These are phyloP conservation scores for Botrytis byssoidea DNA, from an alignment of 2,329 filamentous ascomycete species.

Conservation along the genomic window DNA sequence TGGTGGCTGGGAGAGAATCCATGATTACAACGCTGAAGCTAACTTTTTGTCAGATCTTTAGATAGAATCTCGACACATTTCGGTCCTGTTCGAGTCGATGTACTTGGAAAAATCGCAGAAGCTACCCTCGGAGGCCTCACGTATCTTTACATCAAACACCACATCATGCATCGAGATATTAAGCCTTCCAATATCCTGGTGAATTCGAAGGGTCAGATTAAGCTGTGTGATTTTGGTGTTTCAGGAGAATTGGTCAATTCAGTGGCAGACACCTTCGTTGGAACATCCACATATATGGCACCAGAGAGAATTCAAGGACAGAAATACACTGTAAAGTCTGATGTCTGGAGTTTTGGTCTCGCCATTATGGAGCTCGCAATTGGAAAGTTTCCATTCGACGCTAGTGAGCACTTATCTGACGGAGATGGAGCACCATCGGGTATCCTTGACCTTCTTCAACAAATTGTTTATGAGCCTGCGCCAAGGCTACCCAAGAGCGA, in stretches of 20 bases:
- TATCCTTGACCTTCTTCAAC: conserved; percentile 91
- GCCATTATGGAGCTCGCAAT: conserved; percentile 97
- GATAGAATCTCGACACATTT: conserved; percentile 94
- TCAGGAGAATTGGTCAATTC: conserved; percentile 97
- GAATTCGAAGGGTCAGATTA: conserved; percentile 92
- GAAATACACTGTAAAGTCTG: conserved; percentile 95
- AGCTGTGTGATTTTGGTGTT: conserved; percentile 98
- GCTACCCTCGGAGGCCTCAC: conserved; percentile 89
- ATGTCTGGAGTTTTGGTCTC: conserved; percentile 95
- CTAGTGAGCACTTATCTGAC: conserved; percentile 68
- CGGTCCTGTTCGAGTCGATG: conserved; percentile 91
- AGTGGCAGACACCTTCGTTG: conserved; percentile 96
- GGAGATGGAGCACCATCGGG: conserved; percentile 83
- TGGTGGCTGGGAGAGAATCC: conserved; percentile 42
- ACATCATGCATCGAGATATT: conserved; percentile 99
- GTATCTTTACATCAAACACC: conserved; percentile 91
- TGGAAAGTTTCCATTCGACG: conserved; percentile 91
- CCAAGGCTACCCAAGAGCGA: conserved; percentile 94
- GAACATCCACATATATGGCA: conserved; percentile 98
- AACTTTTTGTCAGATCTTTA: conserved; percentile 63
- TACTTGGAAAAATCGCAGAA: conserved; percentile 96
- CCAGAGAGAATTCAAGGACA: conserved; percentile 96
- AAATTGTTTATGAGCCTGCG: conserved; percentile 95
- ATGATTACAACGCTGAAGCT: conserved; percentile 26
- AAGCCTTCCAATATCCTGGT: conserved; percentile 97